Evolutionary conservation across 202 grass and related monocot genomes (phyloP).

Genomic region (Schoenoplectus tabernaemontani): DNA sequence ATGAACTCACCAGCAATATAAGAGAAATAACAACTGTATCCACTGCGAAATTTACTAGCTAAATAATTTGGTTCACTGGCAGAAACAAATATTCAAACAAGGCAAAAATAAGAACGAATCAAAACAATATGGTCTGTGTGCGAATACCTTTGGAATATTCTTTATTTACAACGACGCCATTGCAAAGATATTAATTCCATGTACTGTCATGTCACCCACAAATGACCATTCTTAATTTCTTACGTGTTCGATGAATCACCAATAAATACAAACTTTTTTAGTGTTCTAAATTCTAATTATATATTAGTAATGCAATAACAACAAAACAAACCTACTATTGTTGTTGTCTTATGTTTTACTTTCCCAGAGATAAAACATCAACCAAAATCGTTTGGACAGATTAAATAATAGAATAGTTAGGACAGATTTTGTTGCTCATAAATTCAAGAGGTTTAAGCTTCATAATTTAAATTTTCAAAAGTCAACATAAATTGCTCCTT

Average conservation of each 20-base stretch:
- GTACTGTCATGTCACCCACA: not conserved
- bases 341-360: not conserved
- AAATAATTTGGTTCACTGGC: not conserved
- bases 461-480: not conserved
- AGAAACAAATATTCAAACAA: not conserved
- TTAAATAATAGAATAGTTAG: too few species aligned
- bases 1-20: not conserved
- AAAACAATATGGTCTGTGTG: not conserved
- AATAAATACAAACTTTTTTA: too few species aligned
- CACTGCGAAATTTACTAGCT: not conserved
- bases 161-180: constrained; percentile 1
- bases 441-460: too few species aligned
- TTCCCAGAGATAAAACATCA: not conserved
- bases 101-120: not conserved
- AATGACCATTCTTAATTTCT: not conserved
- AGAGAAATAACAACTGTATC: not conserved
- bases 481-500: not conserved
- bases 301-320: too few species aligned
- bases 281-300: too few species aligned
- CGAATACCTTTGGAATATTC: constrained; percentile 1
- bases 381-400: not conserved
- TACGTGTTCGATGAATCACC: too few species aligned
- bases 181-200: not conserved
- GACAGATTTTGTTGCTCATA: too few species aligned
- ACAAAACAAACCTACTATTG: not conserved